A percentile compares a stretch with the other conserved stretches of the same genome.
phyloP scores from a whole-genome alignment of 106 monocot genomes.

The Allium fistulosum region DNA sequence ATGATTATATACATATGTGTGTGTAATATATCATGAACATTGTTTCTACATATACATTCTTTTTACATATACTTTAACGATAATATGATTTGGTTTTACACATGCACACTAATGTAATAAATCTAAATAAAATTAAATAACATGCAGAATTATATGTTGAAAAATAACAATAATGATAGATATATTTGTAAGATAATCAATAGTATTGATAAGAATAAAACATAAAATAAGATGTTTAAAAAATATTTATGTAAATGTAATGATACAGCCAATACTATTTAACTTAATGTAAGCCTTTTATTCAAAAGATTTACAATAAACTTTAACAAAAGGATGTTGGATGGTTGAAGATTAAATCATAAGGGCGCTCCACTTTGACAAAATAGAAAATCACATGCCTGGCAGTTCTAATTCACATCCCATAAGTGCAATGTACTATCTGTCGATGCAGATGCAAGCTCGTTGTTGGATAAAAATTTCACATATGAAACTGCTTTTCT shows the following conservation, averaged over 20 bases:
- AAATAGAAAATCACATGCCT: conserved; percentile 18
- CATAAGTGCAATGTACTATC: conserved; percentile 90
- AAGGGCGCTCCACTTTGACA: too few species aligned
- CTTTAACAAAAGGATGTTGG: background rate
- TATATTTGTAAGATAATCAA: too few species aligned
- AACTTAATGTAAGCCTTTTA: background rate
- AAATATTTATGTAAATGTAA: background rate
- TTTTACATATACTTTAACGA: too few species aligned
- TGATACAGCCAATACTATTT: background rate
- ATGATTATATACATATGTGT: too few species aligned
- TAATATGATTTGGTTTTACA: too few species aligned
- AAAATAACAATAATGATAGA: too few species aligned
- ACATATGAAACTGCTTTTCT: conserved; percentile 96
- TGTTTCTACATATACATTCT: too few species aligned
- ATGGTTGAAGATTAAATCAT: background rate
- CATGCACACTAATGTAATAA: too few species aligned
- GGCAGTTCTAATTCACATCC: conserved; percentile 82
- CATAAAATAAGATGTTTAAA: background rate
- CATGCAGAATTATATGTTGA: too few species aligned
- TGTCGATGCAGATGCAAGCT: conserved; percentile 94
- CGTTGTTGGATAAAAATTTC: conserved; percentile 82
- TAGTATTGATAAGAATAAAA: too few species aligned
- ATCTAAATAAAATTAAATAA: too few species aligned
- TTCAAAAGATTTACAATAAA: background rate
- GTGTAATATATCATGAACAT: too few species aligned